A percentile compares a stretch with the other conserved stretches of the same genome.
Evolutionary conservation across 2,329 filamentous ascomycete species (phyloP).

Genomic region (Colletotrichum coccodes): DNA sequence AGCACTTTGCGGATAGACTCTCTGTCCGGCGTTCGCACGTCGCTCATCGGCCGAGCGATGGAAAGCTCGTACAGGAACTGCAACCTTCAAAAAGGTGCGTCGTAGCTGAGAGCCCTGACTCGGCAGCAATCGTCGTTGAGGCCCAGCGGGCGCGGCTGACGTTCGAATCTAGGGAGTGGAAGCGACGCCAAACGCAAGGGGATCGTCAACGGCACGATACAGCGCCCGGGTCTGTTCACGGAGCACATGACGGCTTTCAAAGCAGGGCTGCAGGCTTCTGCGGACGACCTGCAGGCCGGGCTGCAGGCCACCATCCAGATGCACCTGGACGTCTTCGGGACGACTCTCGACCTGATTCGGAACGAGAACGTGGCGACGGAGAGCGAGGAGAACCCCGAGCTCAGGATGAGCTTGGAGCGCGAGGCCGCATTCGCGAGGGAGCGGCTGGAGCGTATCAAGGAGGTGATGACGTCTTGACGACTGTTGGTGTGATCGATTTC

Average conservation of each 20-base stretch:
- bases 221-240: slow-evolving; percentile 40
- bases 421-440: background rate
- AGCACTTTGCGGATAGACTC: slow-evolving; percentile 47
- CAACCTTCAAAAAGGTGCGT: slow-evolving; percentile 45
- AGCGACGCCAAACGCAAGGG: slow-evolving; percentile 44
- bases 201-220: slow-evolving; percentile 44
- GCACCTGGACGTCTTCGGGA: slow-evolving; percentile 40
- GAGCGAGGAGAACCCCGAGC: slow-evolving; percentile 48
- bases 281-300: slow-evolving; percentile 36
- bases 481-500: background rate
- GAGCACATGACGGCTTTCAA: slow-evolving; percentile 41
- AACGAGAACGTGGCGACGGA: slow-evolving; percentile 49
- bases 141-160: no score
- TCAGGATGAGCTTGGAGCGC: slow-evolving; percentile 36
- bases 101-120: no score
- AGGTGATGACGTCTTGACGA: background rate
- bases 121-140: no score
- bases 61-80: slow-evolving; percentile 44
- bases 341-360: slow-evolving; percentile 47
- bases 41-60: slow-evolving; percentile 49
- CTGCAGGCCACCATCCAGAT: slow-evolving; percentile 30
- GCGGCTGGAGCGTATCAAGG: background rate
- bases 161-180: slow-evolving; percentile 41
- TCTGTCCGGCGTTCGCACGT: slow-evolving; percentile 48
- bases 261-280: slow-evolving; percentile 35